These are phyloP conservation scores for Ophiocordyceps australis DNA, from an alignment of 2,329 filamentous ascomycete genomes.

Conservation along the genomic window DNA sequence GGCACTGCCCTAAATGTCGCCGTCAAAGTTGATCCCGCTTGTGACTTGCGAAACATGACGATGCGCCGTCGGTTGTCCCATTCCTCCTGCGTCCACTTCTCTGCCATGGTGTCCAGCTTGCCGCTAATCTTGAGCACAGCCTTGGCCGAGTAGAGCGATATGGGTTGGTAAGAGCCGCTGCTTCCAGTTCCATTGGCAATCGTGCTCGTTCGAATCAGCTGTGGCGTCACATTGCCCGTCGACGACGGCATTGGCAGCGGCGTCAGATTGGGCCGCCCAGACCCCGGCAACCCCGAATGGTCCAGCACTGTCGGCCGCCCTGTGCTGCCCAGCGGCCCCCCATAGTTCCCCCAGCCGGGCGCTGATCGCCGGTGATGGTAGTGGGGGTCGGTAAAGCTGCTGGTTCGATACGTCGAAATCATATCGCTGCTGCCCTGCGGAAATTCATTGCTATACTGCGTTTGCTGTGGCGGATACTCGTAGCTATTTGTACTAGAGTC, in stretches of 20 bases:
- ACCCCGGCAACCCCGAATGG: conserved; percentile 21
- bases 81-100: conserved; percentile 71
- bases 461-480: conserved; percentile 23
- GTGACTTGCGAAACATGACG: conserved; percentile 72
- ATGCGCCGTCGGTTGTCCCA: conserved; percentile 62
- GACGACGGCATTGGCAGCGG: conserved; percentile 28
- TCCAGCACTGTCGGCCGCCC: conserved; percentile 17
- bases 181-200: conserved; percentile 18
- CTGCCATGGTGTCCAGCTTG: conserved; percentile 68
- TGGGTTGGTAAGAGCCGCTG: conserved; percentile 48
- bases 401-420: conserved; percentile 34
- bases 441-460: conserved; percentile 20
- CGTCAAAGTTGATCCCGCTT: conserved; percentile 65
- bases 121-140: conserved; percentile 72
- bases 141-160: conserved; percentile 68
- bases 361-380: conserved; percentile 20
- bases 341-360: conserved; percentile 23
- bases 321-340: conserved; percentile 18
- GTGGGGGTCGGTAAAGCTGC: conserved; percentile 29
- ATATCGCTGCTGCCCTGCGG: conserved; percentile 27
- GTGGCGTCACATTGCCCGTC: conserved; percentile 17
- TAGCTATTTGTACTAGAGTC: conserved; percentile 24
- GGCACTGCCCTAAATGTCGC: conserved; percentile 65
- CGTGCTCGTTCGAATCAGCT: conserved; percentile 38
- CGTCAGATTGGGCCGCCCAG: conserved; percentile 23